phyloP scores from a whole-genome alignment of 2,329 filamentous ascomycete species.

The Nothophoma quercina region DNA sequence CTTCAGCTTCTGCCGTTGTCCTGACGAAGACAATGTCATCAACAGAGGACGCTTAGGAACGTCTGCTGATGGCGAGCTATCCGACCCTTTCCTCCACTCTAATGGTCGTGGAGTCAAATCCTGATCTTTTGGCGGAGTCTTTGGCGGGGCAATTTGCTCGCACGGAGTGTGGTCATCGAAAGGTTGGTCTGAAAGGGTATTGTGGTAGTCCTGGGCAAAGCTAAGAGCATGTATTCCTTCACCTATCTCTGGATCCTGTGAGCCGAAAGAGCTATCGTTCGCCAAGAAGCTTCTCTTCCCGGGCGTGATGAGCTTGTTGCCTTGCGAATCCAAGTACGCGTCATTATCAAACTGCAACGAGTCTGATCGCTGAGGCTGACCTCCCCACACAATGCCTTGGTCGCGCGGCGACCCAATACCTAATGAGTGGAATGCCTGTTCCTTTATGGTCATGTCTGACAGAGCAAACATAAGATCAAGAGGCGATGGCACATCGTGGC shows the following conservation, averaged over 20 bases:
- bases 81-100: constrained; percentile 28
- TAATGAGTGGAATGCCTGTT: constrained; percentile 33
- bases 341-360: neutral
- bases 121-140: constrained; percentile 9
- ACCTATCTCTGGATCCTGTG: constrained; percentile 21
- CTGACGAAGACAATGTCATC: neutral
- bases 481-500: neutral
- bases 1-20: neutral
- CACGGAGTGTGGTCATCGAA: constrained; percentile 13
- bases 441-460: constrained; percentile 28
- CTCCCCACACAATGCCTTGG: neutral
- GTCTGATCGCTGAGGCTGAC: neutral
- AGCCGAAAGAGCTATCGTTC: neutral
- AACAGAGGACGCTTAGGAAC: neutral
- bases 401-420: constrained; percentile 24
- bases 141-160: neutral
- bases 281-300: neutral
- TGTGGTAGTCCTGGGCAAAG: constrained; percentile 43
- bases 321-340: neutral
- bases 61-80: neutral
- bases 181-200: constrained; percentile 35
- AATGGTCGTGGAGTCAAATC: constrained; percentile 26
- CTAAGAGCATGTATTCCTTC: constrained; percentile 26
- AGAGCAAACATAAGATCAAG: constrained; percentile 16
- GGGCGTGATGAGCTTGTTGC: neutral